Percentiles rank a stretch among this genome's conserved stretches.
Evolutionary conservation across 1,284 basidiomycete genomes (phyloP).

Genomic region (Heterobasidion irregulare): DNA sequence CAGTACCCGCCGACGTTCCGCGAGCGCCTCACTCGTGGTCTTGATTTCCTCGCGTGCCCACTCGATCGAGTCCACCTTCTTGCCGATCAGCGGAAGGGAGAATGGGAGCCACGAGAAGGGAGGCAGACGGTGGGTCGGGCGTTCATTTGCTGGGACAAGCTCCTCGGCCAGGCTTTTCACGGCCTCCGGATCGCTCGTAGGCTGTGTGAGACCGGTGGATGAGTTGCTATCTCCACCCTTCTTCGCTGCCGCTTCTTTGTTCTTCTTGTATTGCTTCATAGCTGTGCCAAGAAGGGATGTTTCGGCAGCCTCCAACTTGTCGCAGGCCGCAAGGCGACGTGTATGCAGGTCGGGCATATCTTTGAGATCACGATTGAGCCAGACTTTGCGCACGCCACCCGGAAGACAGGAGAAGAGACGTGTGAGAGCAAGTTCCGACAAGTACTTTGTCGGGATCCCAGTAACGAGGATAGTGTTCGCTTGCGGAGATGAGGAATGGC

Average conservation of each 20-base stretch:
- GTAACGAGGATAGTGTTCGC: constrained; percentile 87
- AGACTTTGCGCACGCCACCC: constrained; percentile 82
- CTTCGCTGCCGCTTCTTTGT: constrained; percentile 29
- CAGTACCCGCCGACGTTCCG: constrained; percentile 35
- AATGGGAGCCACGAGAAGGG: constrained; percentile 46
- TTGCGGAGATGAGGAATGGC: constrained; percentile 70
- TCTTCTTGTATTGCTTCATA: constrained; percentile 52
- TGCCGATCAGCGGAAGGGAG: constrained; percentile 55
- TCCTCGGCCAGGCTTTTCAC: constrained; percentile 35
- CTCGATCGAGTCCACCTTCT: constrained; percentile 89
- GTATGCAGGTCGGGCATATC: constrained; percentile 80
- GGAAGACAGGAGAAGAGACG: constrained; percentile 69
- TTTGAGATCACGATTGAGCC: constrained; percentile 83
- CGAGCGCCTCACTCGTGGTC: constrained; percentile 40
- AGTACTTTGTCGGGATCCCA: constrained; percentile 77
- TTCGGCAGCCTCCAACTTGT: constrained; percentile 83
- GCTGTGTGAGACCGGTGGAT: constrained; percentile 29
- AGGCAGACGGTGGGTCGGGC: constrained; percentile 77
- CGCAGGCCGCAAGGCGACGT: constrained; percentile 65
- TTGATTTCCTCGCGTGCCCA: constrained; percentile 77
- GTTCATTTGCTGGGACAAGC: constrained; percentile 58
- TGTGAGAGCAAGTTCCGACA: constrained; percentile 58
- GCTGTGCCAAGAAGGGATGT: constrained; percentile 69
- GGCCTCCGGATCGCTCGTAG: constrained; percentile 36
- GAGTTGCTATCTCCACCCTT: constrained; percentile 8